These are phyloP conservation scores for Xylaria grammica DNA, from an alignment of 495 filamentous ascomycete genomes.

Conservation along the genomic window DNA sequence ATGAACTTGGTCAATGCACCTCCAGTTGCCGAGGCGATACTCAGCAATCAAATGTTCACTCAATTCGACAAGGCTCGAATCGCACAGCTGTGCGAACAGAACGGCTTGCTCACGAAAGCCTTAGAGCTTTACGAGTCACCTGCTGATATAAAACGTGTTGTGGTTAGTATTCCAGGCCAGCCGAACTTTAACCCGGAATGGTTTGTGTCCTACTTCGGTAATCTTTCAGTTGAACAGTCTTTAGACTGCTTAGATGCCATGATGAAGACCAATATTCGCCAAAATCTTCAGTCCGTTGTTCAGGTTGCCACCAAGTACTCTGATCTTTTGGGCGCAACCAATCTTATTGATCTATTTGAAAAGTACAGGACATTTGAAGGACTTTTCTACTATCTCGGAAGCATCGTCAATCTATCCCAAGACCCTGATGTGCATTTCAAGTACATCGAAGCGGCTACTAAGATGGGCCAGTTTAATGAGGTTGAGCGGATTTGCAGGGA, in stretches of 20 bases:
- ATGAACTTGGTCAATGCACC: constrained; percentile 98
- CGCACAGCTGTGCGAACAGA: constrained; percentile 88
- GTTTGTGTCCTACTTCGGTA: constrained; percentile 89
- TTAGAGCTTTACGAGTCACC: constrained; percentile 94
- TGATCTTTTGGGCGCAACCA: constrained; percentile 88
- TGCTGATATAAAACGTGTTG: constrained; percentile 83
- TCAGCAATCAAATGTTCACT: constrained; percentile 96
- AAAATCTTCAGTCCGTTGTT: constrained; percentile 92
- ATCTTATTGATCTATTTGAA: constrained; percentile 92
- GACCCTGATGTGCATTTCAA: constrained; percentile 98
- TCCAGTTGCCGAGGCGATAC: constrained; percentile 96
- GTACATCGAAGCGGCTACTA: constrained; percentile 96
- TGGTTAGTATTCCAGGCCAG: constrained; percentile 76
- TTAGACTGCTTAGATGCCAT: constrained; percentile 95
- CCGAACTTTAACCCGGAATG: constrained; percentile 88
- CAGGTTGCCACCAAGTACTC: constrained; percentile 98
- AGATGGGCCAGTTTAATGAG: constrained; percentile 88
- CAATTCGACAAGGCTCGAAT: constrained; percentile 91
- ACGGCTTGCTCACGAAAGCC: constrained; percentile 83
- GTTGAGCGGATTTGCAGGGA: constrained; percentile 98
- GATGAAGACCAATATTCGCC: constrained; percentile 93
- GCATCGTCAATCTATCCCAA: constrained; percentile 95
- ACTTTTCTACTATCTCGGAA: constrained; percentile 96
- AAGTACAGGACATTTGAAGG: constrained; percentile 96
- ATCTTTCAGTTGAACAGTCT: constrained; percentile 91